phyloP scores from a whole-genome alignment of 768 basidiomycete genomes.

The Basidioascus undulatus region DNA sequence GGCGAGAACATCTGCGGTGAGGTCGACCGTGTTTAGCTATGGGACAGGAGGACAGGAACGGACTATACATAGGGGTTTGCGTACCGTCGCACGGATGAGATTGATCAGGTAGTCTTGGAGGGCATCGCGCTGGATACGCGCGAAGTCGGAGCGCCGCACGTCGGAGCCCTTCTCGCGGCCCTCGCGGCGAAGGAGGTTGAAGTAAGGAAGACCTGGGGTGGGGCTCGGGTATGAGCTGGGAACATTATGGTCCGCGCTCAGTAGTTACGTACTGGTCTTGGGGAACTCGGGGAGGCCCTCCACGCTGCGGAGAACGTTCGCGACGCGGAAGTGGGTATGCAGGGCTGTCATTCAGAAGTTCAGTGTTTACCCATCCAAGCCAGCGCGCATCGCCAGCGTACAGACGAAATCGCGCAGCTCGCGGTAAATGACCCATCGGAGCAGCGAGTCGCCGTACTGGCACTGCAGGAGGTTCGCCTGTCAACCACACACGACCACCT shows the following conservation, averaged over 20 bases:
- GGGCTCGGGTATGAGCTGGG: background rate
- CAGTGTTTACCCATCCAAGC: too few relatives aligned
- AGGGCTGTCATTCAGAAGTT: too few relatives aligned
- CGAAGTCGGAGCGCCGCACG: slow-evolving; percentile 44
- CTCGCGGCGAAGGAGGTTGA: slow-evolving; percentile 51
- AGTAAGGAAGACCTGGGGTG: slow-evolving; percentile 75
- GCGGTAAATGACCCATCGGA: slow-evolving; percentile 36
- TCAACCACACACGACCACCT: background rate
- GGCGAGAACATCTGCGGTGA: slow-evolving; percentile 76
- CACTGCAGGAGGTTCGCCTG: slow-evolving; percentile 35
- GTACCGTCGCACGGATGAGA: slow-evolving; percentile 68
- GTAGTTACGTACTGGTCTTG: slow-evolving; percentile 33
- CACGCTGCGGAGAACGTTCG: slow-evolving; percentile 28
- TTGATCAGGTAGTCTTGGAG: slow-evolving; percentile 71
- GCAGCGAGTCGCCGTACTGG: slow-evolving; percentile 83
- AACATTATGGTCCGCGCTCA: too few relatives aligned
- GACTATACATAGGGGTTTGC: slow-evolving; percentile 13
- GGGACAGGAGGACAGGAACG: background rate
- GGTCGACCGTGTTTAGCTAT: background rate
- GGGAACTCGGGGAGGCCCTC: slow-evolving; percentile 74
- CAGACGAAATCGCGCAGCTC: slow-evolving; percentile 77
- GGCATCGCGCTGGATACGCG: slow-evolving; percentile 51
- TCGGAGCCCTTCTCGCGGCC: slow-evolving; percentile 26
- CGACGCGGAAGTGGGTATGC: slow-evolving; percentile 67
- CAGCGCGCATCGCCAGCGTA: too few relatives aligned